Evolutionary conservation across 2,329 filamentous ascomycete genomes (phyloP), one percentile per base, ranked within the genome.

Genomic region (Talaromyces atroroseus): DNA sequence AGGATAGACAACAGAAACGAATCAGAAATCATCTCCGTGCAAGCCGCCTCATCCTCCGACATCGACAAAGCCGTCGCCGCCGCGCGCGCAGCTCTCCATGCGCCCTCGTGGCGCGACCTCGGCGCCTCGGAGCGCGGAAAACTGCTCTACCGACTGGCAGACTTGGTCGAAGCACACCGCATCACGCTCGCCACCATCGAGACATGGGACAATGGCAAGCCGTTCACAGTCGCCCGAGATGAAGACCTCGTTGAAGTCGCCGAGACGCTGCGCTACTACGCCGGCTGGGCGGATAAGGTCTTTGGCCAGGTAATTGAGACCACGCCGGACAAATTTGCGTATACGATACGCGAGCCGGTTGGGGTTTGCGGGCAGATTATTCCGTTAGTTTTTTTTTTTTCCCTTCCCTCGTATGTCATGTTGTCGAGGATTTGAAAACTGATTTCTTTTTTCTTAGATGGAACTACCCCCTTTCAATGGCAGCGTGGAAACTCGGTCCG

Each of bases 391-490:
- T n/a, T 7, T 16, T 8, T 12, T 18, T 7, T 36, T n/a, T 23
- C 7, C n/a, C 14, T 16, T 16, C 2, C 16, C 40, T 14, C 10
- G 18, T 10, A 20, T 34, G 10, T 2, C 23, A 6, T 16, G 24
- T 23, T 34, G 8, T 3, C 23, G 10, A n/a, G 24, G 14, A 49
- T 2, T 2, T 45, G n/a, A n/a, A n/a, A n/a, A 29, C 40, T 52
- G 16, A 44, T n/a, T n/a, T n/a, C 36, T 20, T 4, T 49, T 24
- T 12, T 10, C 23, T 23, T 46, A 58, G 57, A 49, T 92, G 88
- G 87, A 92, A 92, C 69, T 90, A 88, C 62, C 89, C 89, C 1
- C 77, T 92, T 1, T 79, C 80, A 20, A 91, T 92, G 83, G 86
- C 87, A 14, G 84, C 84, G 3, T 88, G 87, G 86, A 90, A 92